Percentiles rank a stretch among this genome's conserved stretches.
Conservation (phyloP, 148 eudicot species). For the Linanthus parryae region DNA sequence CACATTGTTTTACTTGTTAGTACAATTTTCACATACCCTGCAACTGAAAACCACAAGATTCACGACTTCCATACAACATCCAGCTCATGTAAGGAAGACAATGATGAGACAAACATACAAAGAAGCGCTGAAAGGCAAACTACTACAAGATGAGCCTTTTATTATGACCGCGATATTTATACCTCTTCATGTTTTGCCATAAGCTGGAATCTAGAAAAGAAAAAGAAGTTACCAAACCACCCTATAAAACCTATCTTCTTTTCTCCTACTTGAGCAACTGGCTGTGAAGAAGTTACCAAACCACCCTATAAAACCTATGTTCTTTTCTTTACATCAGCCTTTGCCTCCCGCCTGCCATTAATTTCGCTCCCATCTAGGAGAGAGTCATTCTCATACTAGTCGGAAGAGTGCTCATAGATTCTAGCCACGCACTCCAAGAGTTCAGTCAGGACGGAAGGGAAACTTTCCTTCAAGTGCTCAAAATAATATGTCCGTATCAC, state of each 20-base stretch:
- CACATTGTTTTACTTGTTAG: no score
- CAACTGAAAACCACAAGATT: no score
- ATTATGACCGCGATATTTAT: slow-evolving; percentile 21
- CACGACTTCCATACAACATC: no score
- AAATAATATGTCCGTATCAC: slow-evolving; percentile 97
- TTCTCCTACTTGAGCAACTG: not conserved
- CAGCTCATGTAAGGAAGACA: no score
- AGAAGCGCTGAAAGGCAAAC: no score
- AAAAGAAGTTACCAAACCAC: no score
- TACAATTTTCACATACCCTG: no score
- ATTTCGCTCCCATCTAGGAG: slow-evolving; percentile 61
- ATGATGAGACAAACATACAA: no score
- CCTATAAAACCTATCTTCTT: no score
- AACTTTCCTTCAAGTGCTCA: slow-evolving; percentile 79
- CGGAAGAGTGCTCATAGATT: slow-evolving; percentile 52
- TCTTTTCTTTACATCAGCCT: slow-evolving; percentile 28
- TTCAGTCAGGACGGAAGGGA: slow-evolving; percentile 68
- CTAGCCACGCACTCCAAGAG: slow-evolving; percentile 73
- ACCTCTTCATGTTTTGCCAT: slow-evolving; percentile 5
- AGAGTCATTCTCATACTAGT: slow-evolving; percentile 36
- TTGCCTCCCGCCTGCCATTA: slow-evolving; percentile 80
- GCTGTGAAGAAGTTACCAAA: no score
- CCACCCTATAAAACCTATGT: no score
- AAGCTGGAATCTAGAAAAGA: not conserved
- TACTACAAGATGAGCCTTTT: no score